Base-by-base conservation (phyloP, 176 grass and related monocot genomes). In the maize (Zea mays) region DNA sequence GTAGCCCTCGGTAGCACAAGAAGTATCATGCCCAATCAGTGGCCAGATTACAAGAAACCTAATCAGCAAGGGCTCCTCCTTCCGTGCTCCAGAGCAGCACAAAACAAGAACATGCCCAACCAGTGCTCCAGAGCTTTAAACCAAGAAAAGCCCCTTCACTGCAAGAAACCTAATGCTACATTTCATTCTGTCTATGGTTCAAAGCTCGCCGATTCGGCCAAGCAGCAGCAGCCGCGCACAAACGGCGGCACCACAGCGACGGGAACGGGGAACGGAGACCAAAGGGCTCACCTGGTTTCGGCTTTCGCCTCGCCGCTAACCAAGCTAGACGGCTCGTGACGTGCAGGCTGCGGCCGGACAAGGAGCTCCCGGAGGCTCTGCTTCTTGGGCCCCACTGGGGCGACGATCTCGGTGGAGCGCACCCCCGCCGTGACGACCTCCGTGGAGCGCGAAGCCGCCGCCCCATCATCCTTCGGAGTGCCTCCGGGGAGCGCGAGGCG, bases 401-500 rank as follows among this genome's bases (percentile, higher is more conserved):
- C 48, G 61, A 67, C 13, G 71, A 86, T 43, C 65, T 82, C 79
- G 21, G 63, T 82, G 45, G 85, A 82, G 21, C 44, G 74, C 44
- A 15, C 4, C 14, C 41, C 56, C 27, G 44, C 62, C 8, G 69
- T 62, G 19, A 65, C 10, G 67, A 84, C 60, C 54, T 88, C 81
- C 37, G 62, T 88, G 20, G 86, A 88, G 20, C 43, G 59, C 59
- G 43, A 42, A 2, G 38, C 17, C 44, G 8, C 8, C 38, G 12
- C 55, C 8, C 43, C 76, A 36, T 51, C 77, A 1, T 35, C 70
- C 8, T 16, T 51, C 8, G 37, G 66, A 27, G 41, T 4, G 9
- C 17, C 64, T 10, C 38, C 79, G 15, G 77, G 77, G 49, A 89
- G 82, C 47, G 82, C 82, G 66, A 85, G 72, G 13, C 75, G 62